Evolutionary conservation across 116 monocot species (phyloP).

Genomic region (Dioscorea cayenensis): DNA sequence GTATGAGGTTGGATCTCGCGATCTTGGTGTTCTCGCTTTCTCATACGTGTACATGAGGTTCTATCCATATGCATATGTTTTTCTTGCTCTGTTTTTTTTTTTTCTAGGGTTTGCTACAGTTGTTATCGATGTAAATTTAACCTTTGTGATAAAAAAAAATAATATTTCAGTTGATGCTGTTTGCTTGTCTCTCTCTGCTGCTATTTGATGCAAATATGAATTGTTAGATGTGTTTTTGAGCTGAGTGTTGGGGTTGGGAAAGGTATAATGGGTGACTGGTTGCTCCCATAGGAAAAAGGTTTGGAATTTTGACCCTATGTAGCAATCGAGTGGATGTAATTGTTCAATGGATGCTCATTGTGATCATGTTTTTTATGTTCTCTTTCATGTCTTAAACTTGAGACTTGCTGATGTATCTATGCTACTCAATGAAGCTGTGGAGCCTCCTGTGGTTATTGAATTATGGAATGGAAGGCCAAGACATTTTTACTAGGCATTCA

Average conservation of each 20-base stretch:
- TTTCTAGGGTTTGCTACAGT: background rate
- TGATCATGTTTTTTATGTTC: background rate
- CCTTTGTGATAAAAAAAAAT: background rate
- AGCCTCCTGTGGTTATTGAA: too few relatives aligned
- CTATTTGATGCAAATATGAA: background rate
- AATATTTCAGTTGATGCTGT: background rate
- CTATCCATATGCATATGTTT: background rate
- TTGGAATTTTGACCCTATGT: background rate
- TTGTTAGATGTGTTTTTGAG: too few relatives aligned
- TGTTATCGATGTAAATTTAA: background rate
- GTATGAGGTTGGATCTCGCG: slow-evolving; percentile 16
- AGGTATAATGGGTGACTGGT: too few relatives aligned
- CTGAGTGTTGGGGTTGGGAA: too few relatives aligned
- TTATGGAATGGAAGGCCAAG: too few relatives aligned
- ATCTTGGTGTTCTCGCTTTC: background rate
- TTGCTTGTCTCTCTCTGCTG: background rate
- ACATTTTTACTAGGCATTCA: too few relatives aligned
- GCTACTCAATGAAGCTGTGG: too few relatives aligned
- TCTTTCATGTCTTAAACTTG: background rate
- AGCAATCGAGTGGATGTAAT: background rate
- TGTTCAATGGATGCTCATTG: background rate
- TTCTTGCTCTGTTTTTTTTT: background rate
- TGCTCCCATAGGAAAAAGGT: background rate
- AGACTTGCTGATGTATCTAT: too few relatives aligned
- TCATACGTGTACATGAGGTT: background rate